Percentiles rank a stretch among this genome's conserved stretches.
phyloP scores from a whole-genome alignment of 176 grass and related monocot species.

The Saccharum spontaneum region DNA sequence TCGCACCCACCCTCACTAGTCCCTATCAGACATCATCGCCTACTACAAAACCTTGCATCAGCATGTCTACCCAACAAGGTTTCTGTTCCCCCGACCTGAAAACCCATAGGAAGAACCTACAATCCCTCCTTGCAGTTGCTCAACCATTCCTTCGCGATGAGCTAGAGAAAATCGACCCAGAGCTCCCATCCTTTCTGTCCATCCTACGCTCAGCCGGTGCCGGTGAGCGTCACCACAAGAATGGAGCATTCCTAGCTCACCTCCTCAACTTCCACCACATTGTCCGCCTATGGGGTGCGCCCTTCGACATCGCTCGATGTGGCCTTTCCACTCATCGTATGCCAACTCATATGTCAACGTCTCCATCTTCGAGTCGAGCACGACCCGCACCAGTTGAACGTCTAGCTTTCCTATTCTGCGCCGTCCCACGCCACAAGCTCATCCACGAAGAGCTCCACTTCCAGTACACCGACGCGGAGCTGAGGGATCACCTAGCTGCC shows the following conservation, averaged over 20 bases:
- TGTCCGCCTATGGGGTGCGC: conserved; percentile 48
- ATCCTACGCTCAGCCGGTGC: conserved; percentile 51
- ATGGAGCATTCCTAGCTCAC: conserved; percentile 57
- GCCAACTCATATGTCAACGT: conserved; percentile 72
- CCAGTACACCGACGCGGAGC: conserved; percentile 51
- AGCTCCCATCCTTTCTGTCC: conserved; percentile 44
- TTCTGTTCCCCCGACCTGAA: neutral
- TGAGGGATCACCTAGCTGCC: conserved; percentile 40
- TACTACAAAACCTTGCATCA: neutral
- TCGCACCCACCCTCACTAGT: neutral
- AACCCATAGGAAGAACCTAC: conserved; percentile 24
- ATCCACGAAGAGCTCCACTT: conserved; percentile 54
- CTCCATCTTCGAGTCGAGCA: conserved; percentile 59
- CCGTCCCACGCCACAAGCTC: conserved; percentile 52
- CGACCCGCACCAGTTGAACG: conserved; percentile 47
- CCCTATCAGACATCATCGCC: neutral
- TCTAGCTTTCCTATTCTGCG: conserved; percentile 58
- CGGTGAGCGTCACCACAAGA: conserved; percentile 78
- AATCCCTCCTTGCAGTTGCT: conserved; percentile 43
- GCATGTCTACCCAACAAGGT: neutral
- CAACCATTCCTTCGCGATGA: conserved; percentile 58
- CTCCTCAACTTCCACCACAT: conserved; percentile 53
- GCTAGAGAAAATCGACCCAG: conserved; percentile 48
- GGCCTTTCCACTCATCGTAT: conserved; percentile 71
- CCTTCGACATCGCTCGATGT: conserved; percentile 45